phyloP scores from a whole-genome alignment of 441 rosid genomes.

The Croton setiger region DNA sequence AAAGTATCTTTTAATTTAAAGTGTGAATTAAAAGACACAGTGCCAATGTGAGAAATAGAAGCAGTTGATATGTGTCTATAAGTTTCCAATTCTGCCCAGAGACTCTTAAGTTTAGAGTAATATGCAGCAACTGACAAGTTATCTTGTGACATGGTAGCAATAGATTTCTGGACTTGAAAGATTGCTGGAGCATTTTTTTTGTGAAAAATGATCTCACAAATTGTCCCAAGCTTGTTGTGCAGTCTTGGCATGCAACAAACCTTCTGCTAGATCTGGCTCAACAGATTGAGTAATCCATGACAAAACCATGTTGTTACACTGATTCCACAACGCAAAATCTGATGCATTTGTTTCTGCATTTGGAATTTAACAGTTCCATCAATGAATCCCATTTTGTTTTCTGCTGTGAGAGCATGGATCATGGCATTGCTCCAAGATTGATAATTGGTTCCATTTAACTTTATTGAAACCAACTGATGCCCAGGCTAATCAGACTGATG shows the following conservation, averaged over 20 bases:
- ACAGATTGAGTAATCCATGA: background rate
- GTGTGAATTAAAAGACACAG: too few relatives aligned
- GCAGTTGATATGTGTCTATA: background rate
- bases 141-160: conserved; percentile 4
- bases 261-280: background rate
- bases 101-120: conserved; percentile 8
- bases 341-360: background rate
- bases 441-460: conserved; percentile 12
- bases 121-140: conserved; percentile 2
- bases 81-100: conserved; percentile 5
- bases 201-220: conserved; percentile 15
- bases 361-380: background rate
- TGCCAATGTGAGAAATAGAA: too few relatives aligned
- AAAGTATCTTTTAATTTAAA: too few relatives aligned
- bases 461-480: background rate
- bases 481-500: conserved; percentile 9
- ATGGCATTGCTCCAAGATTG: conserved; percentile 13
- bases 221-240: background rate
- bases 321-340: background rate
- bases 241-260: conserved; percentile 13
- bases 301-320: conserved; percentile 15
- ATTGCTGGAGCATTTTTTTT: conserved; percentile 13
- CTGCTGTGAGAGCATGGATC: conserved; percentile 3
- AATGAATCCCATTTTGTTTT: conserved; percentile 16
- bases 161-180: conserved; percentile 10